Percentiles rank a stretch among this genome's conserved stretches.
Evolutionary conservation across 75 land plant species (phyloP).

Genomic region (Sequoia sempervirens): DNA sequence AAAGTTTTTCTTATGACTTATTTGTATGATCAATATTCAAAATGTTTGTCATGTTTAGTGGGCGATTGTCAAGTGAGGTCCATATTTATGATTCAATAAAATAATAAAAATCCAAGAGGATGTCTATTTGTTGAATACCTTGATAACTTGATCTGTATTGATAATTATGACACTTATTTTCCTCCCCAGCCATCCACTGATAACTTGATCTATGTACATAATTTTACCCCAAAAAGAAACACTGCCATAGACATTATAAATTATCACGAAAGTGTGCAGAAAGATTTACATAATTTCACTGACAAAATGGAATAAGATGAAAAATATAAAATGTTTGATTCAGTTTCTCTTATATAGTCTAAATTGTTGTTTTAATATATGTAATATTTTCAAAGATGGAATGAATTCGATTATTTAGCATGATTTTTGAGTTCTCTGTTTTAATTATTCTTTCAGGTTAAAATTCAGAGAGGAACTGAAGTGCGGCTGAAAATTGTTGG

Average conservation of each 20-base stretch:
- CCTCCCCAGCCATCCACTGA: neutral
- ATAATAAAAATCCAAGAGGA: neutral
- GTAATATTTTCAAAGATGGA: neutral
- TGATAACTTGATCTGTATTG: neutral
- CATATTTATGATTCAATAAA: neutral
- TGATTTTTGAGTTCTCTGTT: neutral
- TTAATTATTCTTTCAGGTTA: constrained; percentile 47
- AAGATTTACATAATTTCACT: neutral
- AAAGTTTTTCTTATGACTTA: neutral
- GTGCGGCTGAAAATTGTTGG: constrained; percentile 98
- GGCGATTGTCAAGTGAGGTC: neutral
- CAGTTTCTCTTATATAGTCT: neutral
- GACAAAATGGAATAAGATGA: neutral
- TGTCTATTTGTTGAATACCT: neutral
- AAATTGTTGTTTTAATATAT: neutral
- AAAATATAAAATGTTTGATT: neutral
- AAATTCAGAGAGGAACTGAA: constrained; percentile 98
- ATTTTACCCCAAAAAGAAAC: neutral
- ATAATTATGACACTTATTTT: neutral
- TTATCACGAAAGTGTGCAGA: neutral
- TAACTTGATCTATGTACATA: neutral
- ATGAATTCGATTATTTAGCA: neutral
- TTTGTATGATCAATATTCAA: neutral
- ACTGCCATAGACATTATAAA: neutral
- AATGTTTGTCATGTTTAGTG: neutral